Evolutionary conservation across 2,329 filamentous ascomycete species (phyloP), one percentile per base, ranked within the genome.

Genomic region (Escovopsis sp.): DNA sequence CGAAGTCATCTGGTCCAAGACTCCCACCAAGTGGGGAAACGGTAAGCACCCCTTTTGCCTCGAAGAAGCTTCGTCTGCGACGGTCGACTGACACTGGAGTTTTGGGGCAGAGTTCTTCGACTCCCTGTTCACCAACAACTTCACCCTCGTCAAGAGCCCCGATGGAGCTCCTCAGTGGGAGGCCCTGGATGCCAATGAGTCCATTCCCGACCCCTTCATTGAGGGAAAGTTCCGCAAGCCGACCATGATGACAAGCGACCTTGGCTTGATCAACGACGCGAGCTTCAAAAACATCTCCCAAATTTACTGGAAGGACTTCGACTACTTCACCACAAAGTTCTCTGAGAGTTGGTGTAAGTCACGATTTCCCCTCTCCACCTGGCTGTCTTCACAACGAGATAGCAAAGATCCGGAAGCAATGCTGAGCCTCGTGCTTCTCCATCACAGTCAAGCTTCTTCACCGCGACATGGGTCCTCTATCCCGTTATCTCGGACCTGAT

Each of bases 1-100:
- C 3, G 82, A 87, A 61, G 82, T 87, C 40, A 83, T 70, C 60
- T 87, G 82, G 82, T 84, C 81, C 52, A 75, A 69, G 56, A 82
- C 78, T 14, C 82, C 82, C 5, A 78, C 72, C 50, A 76, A 84
- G 67, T 46, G 44, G 44, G 39, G 35, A 4, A 46, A 46, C 20
- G 42, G 44, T 46, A 27, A 41, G 44, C 37, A 11, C 5, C 15
- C 15, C n/a, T n/a, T 24, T 11, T 11, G 5, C 27, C 11, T 9
- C 8, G 8, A 30, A 6, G 27, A 30, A 9, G 11, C 27, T 9
- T 11, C 8, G 2, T 3, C 11, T 30, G 8, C 8, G 27, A 30
- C 27, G 4, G 27, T 30, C 9, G 10, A 33, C 40, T 14, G 12
- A 25, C 25, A 20, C 8, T 8, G 13, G 7, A 7, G 35, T 40